Evolutionary conservation across 2,329 filamentous ascomycete genomes (phyloP).

Genomic region (Sporothrix pseudoabietina): DNA sequence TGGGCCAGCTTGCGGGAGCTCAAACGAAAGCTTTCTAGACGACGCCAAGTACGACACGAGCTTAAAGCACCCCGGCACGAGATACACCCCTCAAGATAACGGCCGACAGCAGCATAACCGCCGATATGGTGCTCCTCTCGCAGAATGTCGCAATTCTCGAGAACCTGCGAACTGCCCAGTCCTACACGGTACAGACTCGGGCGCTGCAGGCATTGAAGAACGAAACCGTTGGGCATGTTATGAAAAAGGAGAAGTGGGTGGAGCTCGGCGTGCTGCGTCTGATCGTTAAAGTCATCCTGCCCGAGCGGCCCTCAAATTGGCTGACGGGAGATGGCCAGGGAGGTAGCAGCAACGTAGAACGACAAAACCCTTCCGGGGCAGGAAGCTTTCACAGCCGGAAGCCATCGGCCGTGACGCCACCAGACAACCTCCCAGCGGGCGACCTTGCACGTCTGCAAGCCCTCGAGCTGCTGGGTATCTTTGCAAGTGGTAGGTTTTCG

Average conservation of each 20-base stretch:
- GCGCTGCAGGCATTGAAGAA: constrained; percentile 80
- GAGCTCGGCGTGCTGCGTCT: constrained; percentile 67
- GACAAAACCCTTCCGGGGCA: not conserved
- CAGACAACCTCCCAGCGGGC: constrained; percentile 56
- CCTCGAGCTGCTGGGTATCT: constrained; percentile 80
- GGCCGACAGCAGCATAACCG: constrained; percentile 2
- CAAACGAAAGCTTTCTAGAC: not conserved
- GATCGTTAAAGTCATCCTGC: constrained; percentile 52
- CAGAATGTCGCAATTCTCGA: constrained; percentile 57
- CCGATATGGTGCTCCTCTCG: constrained; percentile 54
- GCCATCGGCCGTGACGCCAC: constrained; percentile 36
- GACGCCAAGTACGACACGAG: not conserved
- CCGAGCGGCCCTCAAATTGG: constrained; percentile 39
- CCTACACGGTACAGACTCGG: constrained; percentile 55
- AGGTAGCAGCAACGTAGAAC: not conserved
- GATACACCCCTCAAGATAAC: not conserved
- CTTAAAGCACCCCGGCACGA: not conserved
- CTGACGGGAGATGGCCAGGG: constrained; percentile 36
- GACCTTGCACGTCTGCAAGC: constrained; percentile 74
- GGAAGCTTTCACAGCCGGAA: constrained; percentile 39
- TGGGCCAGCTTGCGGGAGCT: not conserved
- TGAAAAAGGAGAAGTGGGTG: constrained; percentile 82
- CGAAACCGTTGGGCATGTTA: constrained; percentile 82
- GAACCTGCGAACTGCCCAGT: constrained; percentile 59
- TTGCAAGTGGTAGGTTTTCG: constrained; percentile 70